Conservation (phyloP, 2,329 filamentous ascomycete genomes). For the Fusarium sp. region DNA sequence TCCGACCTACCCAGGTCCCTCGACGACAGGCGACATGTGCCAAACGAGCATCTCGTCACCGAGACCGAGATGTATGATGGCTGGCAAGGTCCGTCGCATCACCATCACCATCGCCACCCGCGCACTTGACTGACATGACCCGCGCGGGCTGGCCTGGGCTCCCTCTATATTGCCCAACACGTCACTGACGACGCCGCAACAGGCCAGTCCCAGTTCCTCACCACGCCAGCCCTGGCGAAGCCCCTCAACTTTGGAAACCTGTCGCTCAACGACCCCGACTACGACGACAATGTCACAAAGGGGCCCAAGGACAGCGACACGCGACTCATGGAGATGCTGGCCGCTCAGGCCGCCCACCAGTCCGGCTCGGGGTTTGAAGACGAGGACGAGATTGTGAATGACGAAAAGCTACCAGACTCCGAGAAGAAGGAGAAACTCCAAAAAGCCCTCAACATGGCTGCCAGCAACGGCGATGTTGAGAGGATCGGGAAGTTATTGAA, state of each 20-base stretch:
- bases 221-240: conserved; percentile 84
- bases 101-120: conserved; percentile 22
- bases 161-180: conserved; percentile 30
- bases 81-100: conserved; percentile 80
- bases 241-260: conserved; percentile 85
- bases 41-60: conserved; percentile 69
- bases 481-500: conserved; percentile 80
- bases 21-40: conserved; percentile 82
- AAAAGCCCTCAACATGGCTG: conserved; percentile 91
- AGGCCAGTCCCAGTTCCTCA: conserved; percentile 97
- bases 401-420: conserved; percentile 76
- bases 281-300: conserved; percentile 69
- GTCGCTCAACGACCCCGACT: conserved; percentile 82
- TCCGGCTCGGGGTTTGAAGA: conserved; percentile 78
- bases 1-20: conserved; percentile 90
- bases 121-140: conserved; percentile 3
- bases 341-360: conserved; percentile 86
- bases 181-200: conserved; percentile 41
- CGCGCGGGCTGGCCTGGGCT: conserved; percentile 3
- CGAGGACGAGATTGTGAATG: conserved; percentile 80
- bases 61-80: conserved; percentile 99
- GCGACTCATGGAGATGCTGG: conserved; percentile 94
- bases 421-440: conserved; percentile 88
- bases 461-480: conserved; percentile 92
- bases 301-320: conserved; percentile 79